Evolutionary conservation across 2,329 filamentous ascomycete species (phyloP), one percentile per base, ranked within the genome.

Genomic region (Bipolaris bicolor): DNA sequence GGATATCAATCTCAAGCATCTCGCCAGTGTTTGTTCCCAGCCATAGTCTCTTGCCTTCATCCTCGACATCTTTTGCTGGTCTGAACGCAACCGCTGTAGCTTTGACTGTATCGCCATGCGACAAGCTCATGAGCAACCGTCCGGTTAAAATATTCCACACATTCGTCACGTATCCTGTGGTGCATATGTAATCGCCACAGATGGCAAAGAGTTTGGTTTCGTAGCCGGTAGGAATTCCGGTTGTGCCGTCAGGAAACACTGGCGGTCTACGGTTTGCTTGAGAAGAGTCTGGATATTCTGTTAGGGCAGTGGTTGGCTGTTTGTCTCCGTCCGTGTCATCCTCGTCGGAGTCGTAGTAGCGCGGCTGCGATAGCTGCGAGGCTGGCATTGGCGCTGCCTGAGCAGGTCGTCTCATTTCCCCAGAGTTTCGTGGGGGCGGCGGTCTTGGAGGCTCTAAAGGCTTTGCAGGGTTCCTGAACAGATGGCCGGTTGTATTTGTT

Each of bases 11-110:
- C 77, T 99, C 95, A 72, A 93, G 86, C 37, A 99, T 82, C 62
- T 99, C 95, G 46, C 95, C 95, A 6, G 86, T 82, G 65, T 90
- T 96, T 41, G 90, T 97, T 7, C 95, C 95, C 31, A 98, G 85
- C 95, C 95, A 99, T 22, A 99, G 67, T 13, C 88, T 84, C 52
- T 85, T 84, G 5, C 92, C 94, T 76, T 98, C 94, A 45, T 93
- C 87, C 57, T 91, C 86, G 1, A 94, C 84, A 62, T 90, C 86
- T 2, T 84, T 81, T 1, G 89, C 90, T 2, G 94, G 92, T 72
- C 96, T 96, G 78, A 99, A 99, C 0, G 87, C 85, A 5, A 97
- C 80, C 1, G 92, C 87, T 1, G 92, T 89, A 7, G 91, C 89
- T 72, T 90, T 96, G 61, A 92, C 82, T 1, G 90, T 91, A 70